Conservation (phyloP, 495 filamentous ascomycete genomes). For the Penicillium nucicola region DNA sequence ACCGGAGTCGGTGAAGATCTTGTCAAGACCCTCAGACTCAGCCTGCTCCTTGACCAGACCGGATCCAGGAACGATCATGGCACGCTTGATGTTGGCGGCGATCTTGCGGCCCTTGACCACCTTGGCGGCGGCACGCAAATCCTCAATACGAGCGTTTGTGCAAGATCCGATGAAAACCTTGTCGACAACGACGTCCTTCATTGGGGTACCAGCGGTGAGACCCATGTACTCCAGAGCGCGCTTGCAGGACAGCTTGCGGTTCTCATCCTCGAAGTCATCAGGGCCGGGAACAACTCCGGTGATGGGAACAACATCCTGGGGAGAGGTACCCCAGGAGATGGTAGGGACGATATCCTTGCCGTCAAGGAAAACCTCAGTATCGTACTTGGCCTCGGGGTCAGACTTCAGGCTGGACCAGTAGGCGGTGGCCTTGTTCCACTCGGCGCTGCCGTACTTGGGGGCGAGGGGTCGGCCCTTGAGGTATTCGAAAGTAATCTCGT, state of each 20-base stretch:
- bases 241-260: slow-evolving; percentile 72
- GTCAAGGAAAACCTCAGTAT: slow-evolving; percentile 81
- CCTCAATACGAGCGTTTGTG: slow-evolving; percentile 96
- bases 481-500: slow-evolving; percentile 92
- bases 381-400: slow-evolving; percentile 81
- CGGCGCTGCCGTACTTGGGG: slow-evolving; percentile 73
- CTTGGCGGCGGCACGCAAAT: slow-evolving; percentile 82
- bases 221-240: slow-evolving; percentile 97
- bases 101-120: slow-evolving; percentile 84
- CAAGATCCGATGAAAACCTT: slow-evolving; percentile 98
- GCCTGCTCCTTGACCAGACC: slow-evolving; percentile 93
- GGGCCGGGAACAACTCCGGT: slow-evolving; percentile 86
- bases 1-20: slow-evolving; percentile 85
- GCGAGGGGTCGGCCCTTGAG: slow-evolving; percentile 87
- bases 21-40: slow-evolving; percentile 87
- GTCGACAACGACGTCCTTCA: slow-evolving; percentile 88
- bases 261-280: slow-evolving; percentile 74
- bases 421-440: slow-evolving; percentile 85
- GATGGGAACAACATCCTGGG: slow-evolving; percentile 93
- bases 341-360: slow-evolving; percentile 91
- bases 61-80: slow-evolving; percentile 94
- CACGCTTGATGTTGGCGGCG: slow-evolving; percentile 82
- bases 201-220: slow-evolving; percentile 73
- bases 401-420: slow-evolving; percentile 89
- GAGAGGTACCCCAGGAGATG: slow-evolving; percentile 94